Evolutionary conservation across 2,329 filamentous ascomycete genomes (phyloP).

Genomic region (Arthrobotrys megalospora): DNA sequence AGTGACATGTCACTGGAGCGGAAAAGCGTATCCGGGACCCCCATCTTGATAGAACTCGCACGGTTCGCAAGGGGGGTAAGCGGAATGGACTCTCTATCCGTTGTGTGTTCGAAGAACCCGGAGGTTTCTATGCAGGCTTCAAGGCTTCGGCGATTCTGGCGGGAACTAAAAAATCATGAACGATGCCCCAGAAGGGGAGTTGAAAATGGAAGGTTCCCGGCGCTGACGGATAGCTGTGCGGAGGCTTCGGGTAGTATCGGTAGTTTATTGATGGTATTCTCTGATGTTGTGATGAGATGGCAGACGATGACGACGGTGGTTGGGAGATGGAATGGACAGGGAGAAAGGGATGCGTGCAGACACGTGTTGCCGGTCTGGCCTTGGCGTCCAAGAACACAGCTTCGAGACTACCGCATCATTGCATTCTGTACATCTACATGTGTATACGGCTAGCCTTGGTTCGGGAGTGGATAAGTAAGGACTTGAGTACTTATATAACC

Average conservation of each 20-base stretch:
- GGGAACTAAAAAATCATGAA: slow-evolving; percentile 5
- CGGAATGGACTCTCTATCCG: slow-evolving; percentile 57
- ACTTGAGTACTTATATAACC: too few relatives aligned
- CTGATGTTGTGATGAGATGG: slow-evolving; percentile 37
- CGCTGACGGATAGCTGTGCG: not conserved
- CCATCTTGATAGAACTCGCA: slow-evolving; percentile 71
- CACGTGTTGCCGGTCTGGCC: slow-evolving; percentile 34
- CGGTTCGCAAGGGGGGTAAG: slow-evolving; percentile 49
- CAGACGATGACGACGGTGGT: slow-evolving; percentile 57
- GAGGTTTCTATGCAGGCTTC: slow-evolving; percentile 30
- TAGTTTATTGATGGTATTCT: not conserved
- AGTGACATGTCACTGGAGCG: slow-evolving; percentile 99
- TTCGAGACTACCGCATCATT: too few relatives aligned
- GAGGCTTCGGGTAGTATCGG: not conserved
- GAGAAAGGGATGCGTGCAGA: slow-evolving; percentile 49
- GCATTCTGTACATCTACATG: too few relatives aligned
- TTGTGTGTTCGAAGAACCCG: slow-evolving; percentile 49
- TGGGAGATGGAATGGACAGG: slow-evolving; percentile 24
- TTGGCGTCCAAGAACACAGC: slow-evolving; percentile 40
- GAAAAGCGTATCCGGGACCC: slow-evolving; percentile 92
- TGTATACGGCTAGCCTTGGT: too few relatives aligned
- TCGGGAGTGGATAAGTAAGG: too few relatives aligned
- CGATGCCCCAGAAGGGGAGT: not conserved
- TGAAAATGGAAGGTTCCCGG: not conserved
- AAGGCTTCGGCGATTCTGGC: not conserved